These are phyloP conservation scores for Syncephalis fuscata DNA, from an alignment of 371 early-diverging fungal genomes.

Conservation along the genomic window DNA sequence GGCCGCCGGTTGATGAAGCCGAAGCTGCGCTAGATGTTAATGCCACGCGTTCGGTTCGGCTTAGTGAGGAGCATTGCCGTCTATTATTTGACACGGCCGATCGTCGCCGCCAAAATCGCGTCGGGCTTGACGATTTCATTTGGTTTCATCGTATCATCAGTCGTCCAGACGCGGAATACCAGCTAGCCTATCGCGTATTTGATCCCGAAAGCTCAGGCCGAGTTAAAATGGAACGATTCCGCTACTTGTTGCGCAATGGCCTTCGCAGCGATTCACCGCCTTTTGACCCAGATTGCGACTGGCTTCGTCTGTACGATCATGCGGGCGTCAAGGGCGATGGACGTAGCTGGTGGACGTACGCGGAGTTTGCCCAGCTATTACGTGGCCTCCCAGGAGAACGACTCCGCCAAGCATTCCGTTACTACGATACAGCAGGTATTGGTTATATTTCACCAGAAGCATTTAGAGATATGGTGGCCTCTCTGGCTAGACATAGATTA, in stretches of 20 bases:
- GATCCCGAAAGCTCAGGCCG: constrained; percentile 39
- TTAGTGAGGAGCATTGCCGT: too few relatives aligned
- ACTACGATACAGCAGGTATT: constrained; percentile 40
- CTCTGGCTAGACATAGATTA: constrained; percentile 48
- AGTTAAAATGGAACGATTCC: constrained; percentile 47
- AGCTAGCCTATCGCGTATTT: constrained; percentile 60
- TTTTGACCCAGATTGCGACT: constrained; percentile 56
- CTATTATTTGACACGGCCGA: too few relatives aligned
- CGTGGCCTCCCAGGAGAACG: constrained; percentile 64
- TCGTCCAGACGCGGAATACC: constrained; percentile 66
- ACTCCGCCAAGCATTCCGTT: constrained; percentile 60
- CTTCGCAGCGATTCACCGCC: constrained; percentile 37
- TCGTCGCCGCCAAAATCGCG: too few relatives aligned
- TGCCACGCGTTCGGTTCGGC: too few relatives aligned
- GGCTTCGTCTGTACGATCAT: constrained; percentile 36
- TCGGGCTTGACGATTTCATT: constrained; percentile 32
- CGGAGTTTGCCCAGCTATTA: constrained; percentile 67
- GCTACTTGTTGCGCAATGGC: constrained; percentile 35
- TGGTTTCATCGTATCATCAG: constrained; percentile 54
- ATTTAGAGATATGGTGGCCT: constrained; percentile 44
- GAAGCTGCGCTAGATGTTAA: too few relatives aligned
- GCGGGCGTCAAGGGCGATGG: constrained; percentile 34
- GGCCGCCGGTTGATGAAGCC: too few relatives aligned
- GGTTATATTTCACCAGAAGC: constrained; percentile 48
- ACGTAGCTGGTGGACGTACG: constrained; percentile 36